Evolutionary conservation across 192 early-diverging fungal species (phyloP).

Genomic region (Podila epigama): DNA sequence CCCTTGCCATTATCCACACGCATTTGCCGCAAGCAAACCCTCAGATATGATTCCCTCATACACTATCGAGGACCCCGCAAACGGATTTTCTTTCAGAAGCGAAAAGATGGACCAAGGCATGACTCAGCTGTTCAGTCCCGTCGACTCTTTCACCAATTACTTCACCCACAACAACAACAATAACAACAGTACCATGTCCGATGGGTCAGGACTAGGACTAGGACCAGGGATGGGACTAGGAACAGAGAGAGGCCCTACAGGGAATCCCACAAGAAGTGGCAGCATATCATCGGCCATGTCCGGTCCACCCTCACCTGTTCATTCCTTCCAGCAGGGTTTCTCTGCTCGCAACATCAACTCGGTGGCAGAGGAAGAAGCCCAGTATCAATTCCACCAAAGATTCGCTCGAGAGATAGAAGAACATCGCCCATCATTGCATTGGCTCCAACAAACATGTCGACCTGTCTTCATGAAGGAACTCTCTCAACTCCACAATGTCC

Average conservation of each 20-base stretch:
- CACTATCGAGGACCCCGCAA: background rate
- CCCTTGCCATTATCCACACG: background rate
- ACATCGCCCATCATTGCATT: slow-evolving; percentile 29
- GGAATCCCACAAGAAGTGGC: slow-evolving; percentile 8
- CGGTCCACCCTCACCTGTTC: slow-evolving; percentile 8
- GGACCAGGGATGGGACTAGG: background rate
- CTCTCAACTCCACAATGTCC: slow-evolving; percentile 16
- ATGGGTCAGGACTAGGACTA: slow-evolving; percentile 1
- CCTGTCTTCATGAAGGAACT: slow-evolving; percentile 40
- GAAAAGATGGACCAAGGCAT: slow-evolving; percentile 3
- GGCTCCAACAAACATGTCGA: slow-evolving; percentile 38
- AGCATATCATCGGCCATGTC: slow-evolving; percentile 16
- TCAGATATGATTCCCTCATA: background rate
- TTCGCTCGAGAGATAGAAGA: slow-evolving; percentile 1
- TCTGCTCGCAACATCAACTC: background rate
- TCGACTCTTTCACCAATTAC: slow-evolving; percentile 7
- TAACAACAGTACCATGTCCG: slow-evolving; percentile 7
- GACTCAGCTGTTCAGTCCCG: background rate
- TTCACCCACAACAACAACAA: slow-evolving; percentile 28
- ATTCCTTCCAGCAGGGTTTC: background rate
- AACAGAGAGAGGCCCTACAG: background rate
- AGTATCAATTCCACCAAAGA: background rate
- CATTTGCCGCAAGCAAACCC: background rate
- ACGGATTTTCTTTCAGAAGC: slow-evolving; percentile 10
- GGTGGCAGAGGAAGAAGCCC: slow-evolving; percentile 10